Percentiles rank a stretch among this genome's conserved stretches.
These are phyloP conservation scores for Boechera retrofracta DNA, from an alignment of 345 rosid genomes.

Conservation along the genomic window DNA sequence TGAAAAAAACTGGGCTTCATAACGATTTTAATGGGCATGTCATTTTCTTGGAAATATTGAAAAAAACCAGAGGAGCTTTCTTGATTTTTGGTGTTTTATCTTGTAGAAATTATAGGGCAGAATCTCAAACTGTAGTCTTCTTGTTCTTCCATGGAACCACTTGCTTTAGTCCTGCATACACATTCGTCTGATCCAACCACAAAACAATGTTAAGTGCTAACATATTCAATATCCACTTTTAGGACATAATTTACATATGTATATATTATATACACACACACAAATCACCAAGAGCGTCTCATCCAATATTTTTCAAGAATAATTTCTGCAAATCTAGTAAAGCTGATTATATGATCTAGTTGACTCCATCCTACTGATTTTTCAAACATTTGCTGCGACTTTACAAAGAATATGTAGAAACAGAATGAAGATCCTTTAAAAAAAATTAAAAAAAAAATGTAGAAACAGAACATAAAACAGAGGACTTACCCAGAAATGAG, in stretches of 20 bases:
- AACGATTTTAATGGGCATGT: conserved; percentile 11
- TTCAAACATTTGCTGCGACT: background rate
- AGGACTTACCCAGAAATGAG: conserved; percentile 73
- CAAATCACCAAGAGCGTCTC: background rate
- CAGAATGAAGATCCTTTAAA: too few relatives aligned
- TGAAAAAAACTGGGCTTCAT: conserved; percentile 6
- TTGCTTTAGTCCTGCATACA: conserved; percentile 73
- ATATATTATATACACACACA: background rate
- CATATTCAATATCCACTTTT: background rate
- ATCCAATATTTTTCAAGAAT: background rate
- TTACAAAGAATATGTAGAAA: too few relatives aligned
- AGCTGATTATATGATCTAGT: background rate
- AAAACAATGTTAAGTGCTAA: conserved; percentile 1
- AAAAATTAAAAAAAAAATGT: background rate
- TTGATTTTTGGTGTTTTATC: background rate
- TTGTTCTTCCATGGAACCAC: conserved; percentile 69
- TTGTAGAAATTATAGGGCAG: conserved; percentile 1
- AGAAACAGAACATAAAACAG: conserved; percentile 29
- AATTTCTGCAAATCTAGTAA: background rate
- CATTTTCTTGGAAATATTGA: conserved; percentile 25
- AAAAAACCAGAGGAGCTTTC: conserved; percentile 1
- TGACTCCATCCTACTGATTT: background rate
- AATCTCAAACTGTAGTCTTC: conserved; percentile 44
- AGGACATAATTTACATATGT: background rate
- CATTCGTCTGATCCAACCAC: conserved; percentile 56